Percentiles rank a stretch among this genome's conserved stretches.
Conservation (phyloP, 495 filamentous ascomycete species). For the Podospora appendiculata region DNA sequence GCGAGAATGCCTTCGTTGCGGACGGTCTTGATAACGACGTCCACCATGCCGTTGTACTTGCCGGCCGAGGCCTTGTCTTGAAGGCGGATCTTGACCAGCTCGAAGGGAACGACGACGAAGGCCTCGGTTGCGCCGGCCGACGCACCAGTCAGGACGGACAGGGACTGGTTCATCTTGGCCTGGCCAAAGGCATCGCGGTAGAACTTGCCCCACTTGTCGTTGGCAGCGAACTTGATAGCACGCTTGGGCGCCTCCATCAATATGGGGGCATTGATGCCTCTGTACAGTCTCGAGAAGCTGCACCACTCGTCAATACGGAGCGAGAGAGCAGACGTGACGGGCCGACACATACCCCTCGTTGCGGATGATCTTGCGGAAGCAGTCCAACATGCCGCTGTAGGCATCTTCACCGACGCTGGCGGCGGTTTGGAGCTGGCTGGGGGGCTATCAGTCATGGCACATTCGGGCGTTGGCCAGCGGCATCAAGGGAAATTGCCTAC, state of each 20-base stretch:
- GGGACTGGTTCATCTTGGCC: constrained; percentile 77
- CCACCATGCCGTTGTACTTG: constrained; percentile 90
- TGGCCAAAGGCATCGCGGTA: constrained; percentile 79
- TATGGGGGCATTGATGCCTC: constrained; percentile 92
- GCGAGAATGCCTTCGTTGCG: constrained; percentile 76
- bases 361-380: constrained; percentile 89
- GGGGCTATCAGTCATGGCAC: constrained; percentile 19
- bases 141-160: constrained; percentile 87
- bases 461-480: constrained; percentile 1
- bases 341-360: constrained; percentile 72
- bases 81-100: constrained; percentile 92
- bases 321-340: not conserved
- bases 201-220: constrained; percentile 93
- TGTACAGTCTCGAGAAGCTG: constrained; percentile 83
- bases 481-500: constrained; percentile 41
- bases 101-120: constrained; percentile 85
- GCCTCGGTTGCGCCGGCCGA: constrained; percentile 92
- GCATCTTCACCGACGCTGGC: constrained; percentile 59
- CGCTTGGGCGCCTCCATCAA: constrained; percentile 98
- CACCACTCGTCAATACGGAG: constrained; percentile 7
- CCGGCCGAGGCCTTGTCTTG: constrained; percentile 92
- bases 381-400: constrained; percentile 97
- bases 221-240: constrained; percentile 97
- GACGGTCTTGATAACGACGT: constrained; percentile 76
- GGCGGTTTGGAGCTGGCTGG: constrained; percentile 80